Base-by-base conservation (phyloP, 2,329 filamentous ascomycete genomes). In the Aureobasidium vineae region DNA sequence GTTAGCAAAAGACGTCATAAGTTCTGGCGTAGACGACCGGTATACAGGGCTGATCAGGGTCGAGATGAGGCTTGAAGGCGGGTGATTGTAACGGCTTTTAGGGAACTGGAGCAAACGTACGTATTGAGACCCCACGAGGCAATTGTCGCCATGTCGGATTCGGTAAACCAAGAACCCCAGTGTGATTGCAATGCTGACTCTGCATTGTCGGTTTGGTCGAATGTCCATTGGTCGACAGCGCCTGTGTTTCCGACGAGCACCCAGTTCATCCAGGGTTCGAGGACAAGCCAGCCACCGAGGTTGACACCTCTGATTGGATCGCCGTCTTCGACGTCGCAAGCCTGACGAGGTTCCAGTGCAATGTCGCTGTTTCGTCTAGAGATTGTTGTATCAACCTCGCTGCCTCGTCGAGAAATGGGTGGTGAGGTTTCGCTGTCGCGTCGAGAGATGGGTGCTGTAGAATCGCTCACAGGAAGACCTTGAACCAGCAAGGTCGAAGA, bases 241-340 rank as follows among this genome's bases (percentile, higher is more conserved):
- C 70, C 67, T 19, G 54, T 59, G 60, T 67, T 67, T 7, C 74
- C 71, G 41, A 73, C 74, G 4, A 72, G 50, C 5, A 43, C 28
- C 45, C 28, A 65, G 47, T 65, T 60, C 65, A 74, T 76, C 71
- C 72, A 78, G 72, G 78, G 77, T 71, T 81, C 80, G 19, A 83
- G 74, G 13, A 83, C 77, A 19, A 83, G 72, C 81, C 81, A 83
- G 38, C 81, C 81, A n/a, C 81, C 81, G 67, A 83, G 76, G 60
- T 82, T 83, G 28, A 83, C 77, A 41, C 81, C 81, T 47, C 77
- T 75, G 21, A 85, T 79, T 69, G 80, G 82, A 38, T 80, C 77
- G 16, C 72, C 71, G 21, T 80, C 81, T 6, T 36, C 50, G 19
- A n/a, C 4, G 61, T 72, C 79, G 78, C 23, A 77, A 2, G 54